phyloP scores from a whole-genome alignment of 768 basidiomycete species.

The Dentipellis fragilis region DNA sequence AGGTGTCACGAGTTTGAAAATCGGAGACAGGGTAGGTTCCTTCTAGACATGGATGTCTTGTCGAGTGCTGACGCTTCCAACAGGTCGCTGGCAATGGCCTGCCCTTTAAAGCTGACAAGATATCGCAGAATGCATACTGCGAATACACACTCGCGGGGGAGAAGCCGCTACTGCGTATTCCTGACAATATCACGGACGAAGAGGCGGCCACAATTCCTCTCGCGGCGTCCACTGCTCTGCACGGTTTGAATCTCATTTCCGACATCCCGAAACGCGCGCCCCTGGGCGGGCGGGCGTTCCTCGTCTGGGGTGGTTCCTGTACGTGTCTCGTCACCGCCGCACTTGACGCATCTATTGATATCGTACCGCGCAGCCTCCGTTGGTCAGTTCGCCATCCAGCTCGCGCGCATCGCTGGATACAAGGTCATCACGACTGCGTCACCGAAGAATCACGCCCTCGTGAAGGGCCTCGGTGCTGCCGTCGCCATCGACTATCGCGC shows the following conservation, averaged over 20 bases:
- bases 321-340: neutral
- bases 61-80: neutral
- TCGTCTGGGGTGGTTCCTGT: neutral
- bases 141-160: neutral
- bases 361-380: neutral
- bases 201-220: neutral
- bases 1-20: neutral
- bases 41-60: neutral
- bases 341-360: neutral
- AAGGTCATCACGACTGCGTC: constrained; percentile 26
- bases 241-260: neutral
- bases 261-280: neutral
- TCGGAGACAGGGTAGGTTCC: constrained; percentile 2
- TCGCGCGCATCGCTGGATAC: constrained; percentile 24
- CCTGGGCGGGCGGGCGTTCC: neutral
- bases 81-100: neutral
- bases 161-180: neutral
- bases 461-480: constrained; percentile 27
- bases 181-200: neutral
- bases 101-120: too few species aligned
- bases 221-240: neutral
- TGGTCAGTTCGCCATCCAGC: constrained; percentile 22
- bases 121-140: neutral
- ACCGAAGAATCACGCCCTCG: constrained; percentile 21
- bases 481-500: constrained; percentile 23